Evolutionary conservation across 106 monocot genomes (phyloP).

Genomic region (Allium cepa): DNA sequence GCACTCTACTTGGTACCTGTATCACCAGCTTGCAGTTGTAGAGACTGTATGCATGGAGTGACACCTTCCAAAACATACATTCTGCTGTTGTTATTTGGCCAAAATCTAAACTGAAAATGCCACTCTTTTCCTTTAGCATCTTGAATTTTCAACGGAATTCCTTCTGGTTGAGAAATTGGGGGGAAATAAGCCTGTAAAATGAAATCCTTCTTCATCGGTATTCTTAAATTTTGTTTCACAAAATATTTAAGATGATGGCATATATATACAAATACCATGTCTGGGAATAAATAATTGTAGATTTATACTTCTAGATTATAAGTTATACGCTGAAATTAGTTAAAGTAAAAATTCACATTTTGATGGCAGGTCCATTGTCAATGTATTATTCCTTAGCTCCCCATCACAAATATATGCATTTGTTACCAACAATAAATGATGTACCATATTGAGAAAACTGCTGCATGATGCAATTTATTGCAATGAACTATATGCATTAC

Average conservation of each 20-base stretch:
- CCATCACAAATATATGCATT: not conserved
- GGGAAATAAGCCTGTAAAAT: conserved; percentile 84
- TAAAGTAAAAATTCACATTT: not conserved
- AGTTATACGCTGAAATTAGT: too few relatives aligned
- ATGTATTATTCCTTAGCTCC: not conserved
- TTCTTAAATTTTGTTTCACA: too few relatives aligned
- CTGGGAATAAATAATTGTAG: too few relatives aligned
- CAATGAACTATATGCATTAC: conserved; percentile 23
- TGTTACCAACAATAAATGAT: not conserved
- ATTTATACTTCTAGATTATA: too few relatives aligned
- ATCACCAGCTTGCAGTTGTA: conserved; percentile 95
- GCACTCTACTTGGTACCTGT: conserved; percentile 44
- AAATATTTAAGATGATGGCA: too few relatives aligned
- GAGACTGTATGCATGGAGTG: conserved; percentile 95
- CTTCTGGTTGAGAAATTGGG: conserved; percentile 97
- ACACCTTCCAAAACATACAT: conserved; percentile 98
- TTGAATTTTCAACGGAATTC: conserved; percentile 84
- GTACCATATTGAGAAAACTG: not conserved
- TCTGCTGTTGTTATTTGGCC: conserved; percentile 98
- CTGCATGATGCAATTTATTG: not conserved
- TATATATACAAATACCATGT: too few relatives aligned
- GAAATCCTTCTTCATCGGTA: not conserved
- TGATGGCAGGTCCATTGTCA: not conserved
- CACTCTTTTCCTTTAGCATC: conserved; percentile 92
- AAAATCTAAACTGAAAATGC: conserved; percentile 93